Evolutionary conservation across 2,329 filamentous ascomycete genomes (phyloP), one percentile per base, ranked within the genome.

Genomic region (Escovopsis sp.): DNA sequence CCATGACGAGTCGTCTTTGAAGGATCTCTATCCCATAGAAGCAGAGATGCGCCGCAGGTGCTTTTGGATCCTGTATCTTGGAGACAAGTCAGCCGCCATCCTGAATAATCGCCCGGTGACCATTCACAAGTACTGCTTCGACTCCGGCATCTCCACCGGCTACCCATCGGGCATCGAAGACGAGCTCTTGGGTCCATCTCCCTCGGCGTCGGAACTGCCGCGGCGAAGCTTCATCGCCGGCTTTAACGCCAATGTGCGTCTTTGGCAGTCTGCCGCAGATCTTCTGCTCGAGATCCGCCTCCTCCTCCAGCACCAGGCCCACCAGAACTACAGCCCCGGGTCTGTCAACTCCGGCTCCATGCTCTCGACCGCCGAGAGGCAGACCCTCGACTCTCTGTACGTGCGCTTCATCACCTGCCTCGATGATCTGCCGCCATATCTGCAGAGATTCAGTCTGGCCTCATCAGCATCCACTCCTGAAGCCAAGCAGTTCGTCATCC

Each of bases 21-120:
- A 60, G n/a, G 57, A 54, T 0, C 48, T 67, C 1, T 46, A 53
- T 2, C 55, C 57, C 0, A 48, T 65, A 2, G 64, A 68, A 42
- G 63, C 62, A 0, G 62, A 64, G 30, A 30, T 64, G 28, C 53
- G 61, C 0, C 52, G 61, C 2, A 51, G 60, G 9, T 55, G 51
- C 0, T 64, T 64, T 19, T 65, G 61, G 61, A 61, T 62, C 6
- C 54, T 63, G 1, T 64, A 61, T 45, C 59, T 63, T 51, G 60
- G 61, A 2, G 62, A 65, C 42, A 64, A 64, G 42, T 64, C 60
- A 0, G 60, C 61, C 0, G 59, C 60, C 0, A 58, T 64, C 8
- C 44, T 64, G 5, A 66, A 66, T 40, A 60, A 60, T 4, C 57
- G 62, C 0, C 64, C 64, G 3, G 66, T 67, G 4, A 66, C 63